Percentiles rank a stretch among this genome's conserved stretches.
Evolutionary conservation across 345 rosid genomes (phyloP).

Genomic region (Salix brachista): DNA sequence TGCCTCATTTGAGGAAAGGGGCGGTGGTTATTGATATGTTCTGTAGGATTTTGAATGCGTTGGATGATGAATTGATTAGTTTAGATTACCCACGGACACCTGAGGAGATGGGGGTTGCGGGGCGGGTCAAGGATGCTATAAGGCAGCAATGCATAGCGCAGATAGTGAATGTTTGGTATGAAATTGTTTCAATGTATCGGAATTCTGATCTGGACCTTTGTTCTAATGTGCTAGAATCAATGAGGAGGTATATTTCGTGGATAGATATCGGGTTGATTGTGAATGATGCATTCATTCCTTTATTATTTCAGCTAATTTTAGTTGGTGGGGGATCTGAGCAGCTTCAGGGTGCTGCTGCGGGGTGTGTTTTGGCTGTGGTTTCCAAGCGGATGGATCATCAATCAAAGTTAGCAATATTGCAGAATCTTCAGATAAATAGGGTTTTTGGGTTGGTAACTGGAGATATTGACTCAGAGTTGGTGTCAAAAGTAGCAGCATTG

Average conservation of each 20-base stretch:
- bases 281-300: conserved; percentile 64
- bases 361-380: conserved; percentile 78
- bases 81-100: conserved; percentile 71
- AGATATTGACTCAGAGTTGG: conserved; percentile 63
- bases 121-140: conserved; percentile 89
- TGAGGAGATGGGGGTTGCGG: conserved; percentile 63
- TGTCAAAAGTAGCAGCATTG: conserved; percentile 54
- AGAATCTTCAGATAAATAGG: conserved; percentile 58
- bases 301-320: conserved; percentile 73
- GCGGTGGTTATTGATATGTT: conserved; percentile 76
- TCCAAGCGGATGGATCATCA: conserved; percentile 86
- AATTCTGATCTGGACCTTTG: conserved; percentile 70
- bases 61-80: conserved; percentile 90
- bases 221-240: conserved; percentile 60
- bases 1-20: conserved; percentile 63
- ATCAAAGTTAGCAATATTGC: conserved; percentile 62
- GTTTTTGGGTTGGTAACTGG: conserved; percentile 61
- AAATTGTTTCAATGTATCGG: conserved; percentile 58
- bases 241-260: conserved; percentile 88
- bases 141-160: conserved; percentile 88
- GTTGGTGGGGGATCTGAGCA: conserved; percentile 56
- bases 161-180: conserved; percentile 84
- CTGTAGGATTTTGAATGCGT: conserved; percentile 77
- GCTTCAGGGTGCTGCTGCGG: conserved; percentile 77
- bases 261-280: conserved; percentile 82